Percentiles rank a stretch among this genome's conserved stretches.
Conservation (phyloP, 768 basidiomycete species). For the Phlebiopsis flavidoalba region DNA sequence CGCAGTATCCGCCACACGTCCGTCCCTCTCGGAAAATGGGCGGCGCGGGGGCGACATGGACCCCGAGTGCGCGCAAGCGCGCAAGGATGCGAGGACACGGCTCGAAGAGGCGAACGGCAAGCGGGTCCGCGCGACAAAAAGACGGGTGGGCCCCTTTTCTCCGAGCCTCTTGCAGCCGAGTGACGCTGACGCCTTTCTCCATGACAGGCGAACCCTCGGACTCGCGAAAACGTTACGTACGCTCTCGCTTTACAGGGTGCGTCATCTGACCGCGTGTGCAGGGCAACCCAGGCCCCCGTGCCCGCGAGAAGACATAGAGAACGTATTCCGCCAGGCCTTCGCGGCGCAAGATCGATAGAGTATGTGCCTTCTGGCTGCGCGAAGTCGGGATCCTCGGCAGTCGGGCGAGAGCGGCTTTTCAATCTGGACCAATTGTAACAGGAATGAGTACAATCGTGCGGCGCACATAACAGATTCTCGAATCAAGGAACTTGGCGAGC, state of each 20-base stretch:
- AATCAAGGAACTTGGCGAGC: slow-evolving; percentile 68
- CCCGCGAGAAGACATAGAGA: slow-evolving; percentile 5
- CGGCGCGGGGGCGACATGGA: slow-evolving; percentile 49
- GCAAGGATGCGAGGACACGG: slow-evolving; percentile 60
- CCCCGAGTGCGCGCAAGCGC: slow-evolving; percentile 58
- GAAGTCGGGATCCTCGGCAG: slow-evolving; percentile 66
- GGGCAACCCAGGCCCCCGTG: slow-evolving; percentile 7
- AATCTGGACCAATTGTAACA: slow-evolving; percentile 68
- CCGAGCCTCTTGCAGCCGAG: background rate
- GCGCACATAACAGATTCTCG: slow-evolving; percentile 55
- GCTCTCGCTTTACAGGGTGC: no score
- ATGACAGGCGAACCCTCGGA: background rate
- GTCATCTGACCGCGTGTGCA: background rate
- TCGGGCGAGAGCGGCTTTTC: slow-evolving; percentile 53
- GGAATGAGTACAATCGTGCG: slow-evolving; percentile 47
- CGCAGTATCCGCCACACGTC: background rate
- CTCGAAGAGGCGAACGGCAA: slow-evolving; percentile 64
- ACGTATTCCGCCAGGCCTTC: slow-evolving; percentile 30
- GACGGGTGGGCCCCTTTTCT: slow-evolving; percentile 43
- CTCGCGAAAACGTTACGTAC: background rate
- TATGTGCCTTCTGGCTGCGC: slow-evolving; percentile 78
- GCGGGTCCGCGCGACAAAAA: slow-evolving; percentile 66
- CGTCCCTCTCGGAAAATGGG: slow-evolving; percentile 6
- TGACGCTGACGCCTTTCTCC: background rate
- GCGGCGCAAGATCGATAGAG: slow-evolving; percentile 79